phyloP scores from a whole-genome alignment of 495 filamentous ascomycete genomes.

The Acidomyces sp. region DNA sequence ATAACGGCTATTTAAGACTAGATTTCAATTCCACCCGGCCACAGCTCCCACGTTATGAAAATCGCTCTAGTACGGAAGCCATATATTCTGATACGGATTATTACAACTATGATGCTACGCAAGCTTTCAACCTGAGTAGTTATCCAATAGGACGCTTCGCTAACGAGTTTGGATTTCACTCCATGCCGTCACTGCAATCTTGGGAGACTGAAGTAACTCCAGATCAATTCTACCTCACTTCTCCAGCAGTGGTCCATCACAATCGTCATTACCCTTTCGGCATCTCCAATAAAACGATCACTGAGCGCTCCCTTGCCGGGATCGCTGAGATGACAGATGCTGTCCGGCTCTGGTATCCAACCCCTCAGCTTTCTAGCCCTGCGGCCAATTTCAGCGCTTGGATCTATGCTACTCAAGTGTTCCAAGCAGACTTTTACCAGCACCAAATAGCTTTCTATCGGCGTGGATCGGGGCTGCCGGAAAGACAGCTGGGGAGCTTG shows the following conservation, averaged over 20 bases:
- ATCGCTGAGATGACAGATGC: constrained; percentile 54
- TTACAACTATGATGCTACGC: constrained; percentile 49
- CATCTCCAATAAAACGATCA: too few species aligned
- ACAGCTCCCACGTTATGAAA: too few species aligned
- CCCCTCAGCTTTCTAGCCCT: constrained; percentile 43
- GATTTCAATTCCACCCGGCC: too few species aligned
- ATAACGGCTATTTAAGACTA: constrained; percentile 46
- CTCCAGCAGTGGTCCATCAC: constrained; percentile 41
- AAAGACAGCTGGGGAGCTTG: constrained; percentile 48
- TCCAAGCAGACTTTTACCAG: constrained; percentile 56
- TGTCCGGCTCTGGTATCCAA: constrained; percentile 47
- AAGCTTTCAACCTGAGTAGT: constrained; percentile 42
- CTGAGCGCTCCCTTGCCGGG: too few species aligned
- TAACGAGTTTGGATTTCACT: constrained; percentile 56
- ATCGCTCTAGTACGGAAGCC: too few species aligned
- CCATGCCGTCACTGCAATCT: constrained; percentile 51
- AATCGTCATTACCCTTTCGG: too few species aligned
- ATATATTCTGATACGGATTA: constrained; percentile 59
- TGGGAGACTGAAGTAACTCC: constrained; percentile 44
- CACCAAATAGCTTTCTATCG: constrained; percentile 54
- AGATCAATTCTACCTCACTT: constrained; percentile 47
- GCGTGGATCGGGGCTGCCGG: constrained; percentile 44
- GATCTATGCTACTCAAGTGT: constrained; percentile 54
- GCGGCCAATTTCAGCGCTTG: constrained; percentile 56
- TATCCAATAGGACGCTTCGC: constrained; percentile 54